Percentiles rank a stretch among this genome's conserved stretches.
Conservation (phyloP, 305 asterid genomes). For the Plantago lanceolata region DNA sequence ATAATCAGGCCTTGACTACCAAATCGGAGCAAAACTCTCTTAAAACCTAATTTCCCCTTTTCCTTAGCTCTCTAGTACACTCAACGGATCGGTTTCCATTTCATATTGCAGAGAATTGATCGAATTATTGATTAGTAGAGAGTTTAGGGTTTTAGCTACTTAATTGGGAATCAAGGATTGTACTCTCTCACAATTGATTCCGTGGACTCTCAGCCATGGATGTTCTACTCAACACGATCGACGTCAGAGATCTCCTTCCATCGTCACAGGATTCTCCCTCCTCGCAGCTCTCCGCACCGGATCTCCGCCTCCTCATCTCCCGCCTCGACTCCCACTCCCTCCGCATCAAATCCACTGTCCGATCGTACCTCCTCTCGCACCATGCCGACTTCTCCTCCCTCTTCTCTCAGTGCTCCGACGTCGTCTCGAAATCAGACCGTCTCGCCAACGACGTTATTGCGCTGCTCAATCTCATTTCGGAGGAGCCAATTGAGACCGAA, state of each 20-base stretch:
- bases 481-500: conserved; percentile 56
- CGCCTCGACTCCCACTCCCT: conserved; percentile 73
- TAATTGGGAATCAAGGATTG: no score
- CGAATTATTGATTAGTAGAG: no score
- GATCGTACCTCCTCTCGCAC: conserved; percentile 70
- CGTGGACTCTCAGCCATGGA: conserved; percentile 50
- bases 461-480: conserved; percentile 51
- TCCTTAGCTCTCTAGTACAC: no score
- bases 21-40: no score
- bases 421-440: conserved; percentile 51
- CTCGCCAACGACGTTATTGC: conserved; percentile 37
- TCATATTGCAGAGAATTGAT: no score
- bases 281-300: conserved; percentile 77
- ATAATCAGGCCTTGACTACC: no score
- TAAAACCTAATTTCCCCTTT: no score
- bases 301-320: conserved; percentile 84
- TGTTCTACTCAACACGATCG: conserved; percentile 50
- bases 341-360: conserved; percentile 77
- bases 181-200: conserved; percentile 28
- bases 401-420: conserved; percentile 64
- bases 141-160: no score
- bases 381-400: conserved; percentile 65
- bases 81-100: no score
- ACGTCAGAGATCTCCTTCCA: conserved; percentile 79
- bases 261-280: conserved; percentile 48